Conservation (phyloP, 768 basidiomycete genomes). For the Naganishia antarctica region DNA sequence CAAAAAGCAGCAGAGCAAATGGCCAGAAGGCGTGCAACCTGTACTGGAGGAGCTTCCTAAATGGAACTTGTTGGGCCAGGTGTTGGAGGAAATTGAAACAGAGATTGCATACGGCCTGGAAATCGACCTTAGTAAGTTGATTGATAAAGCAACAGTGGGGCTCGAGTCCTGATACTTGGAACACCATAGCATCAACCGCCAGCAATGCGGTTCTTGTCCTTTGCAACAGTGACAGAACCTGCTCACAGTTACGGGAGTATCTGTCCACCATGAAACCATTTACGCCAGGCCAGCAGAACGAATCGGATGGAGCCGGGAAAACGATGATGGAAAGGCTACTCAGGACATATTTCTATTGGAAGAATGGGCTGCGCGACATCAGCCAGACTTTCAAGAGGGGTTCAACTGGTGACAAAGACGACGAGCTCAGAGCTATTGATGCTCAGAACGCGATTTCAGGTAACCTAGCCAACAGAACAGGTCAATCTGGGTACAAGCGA, state of each 20-base stretch:
- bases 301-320: slow-evolving; percentile 54
- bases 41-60: slow-evolving; percentile 92
- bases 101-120: slow-evolving; percentile 58
- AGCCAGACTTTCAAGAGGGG: slow-evolving; percentile 32
- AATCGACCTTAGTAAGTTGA: slow-evolving; percentile 30
- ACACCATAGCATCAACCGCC: slow-evolving; percentile 53
- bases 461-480: neutral
- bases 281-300: slow-evolving; percentile 29
- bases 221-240: slow-evolving; percentile 73
- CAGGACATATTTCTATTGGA: slow-evolving; percentile 73
- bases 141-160: neutral
- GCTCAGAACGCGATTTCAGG: slow-evolving; percentile 16
- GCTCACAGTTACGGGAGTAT: slow-evolving; percentile 71
- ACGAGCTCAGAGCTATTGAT: neutral
- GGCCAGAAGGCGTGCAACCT: slow-evolving; percentile 54
- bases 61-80: slow-evolving; percentile 78
- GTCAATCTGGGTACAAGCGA: slow-evolving; percentile 54
- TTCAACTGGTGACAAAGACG: slow-evolving; percentile 2
- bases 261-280: slow-evolving; percentile 57
- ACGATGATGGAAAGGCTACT: slow-evolving; percentile 76
- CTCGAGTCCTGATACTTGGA: neutral
- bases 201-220: slow-evolving; percentile 79
- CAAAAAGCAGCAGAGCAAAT: slow-evolving; percentile 29
- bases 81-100: slow-evolving; percentile 77
- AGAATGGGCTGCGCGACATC: slow-evolving; percentile 53